Conservation (phyloP, 2,329 filamentous ascomycete genomes). For the Plectosphaerella sp. region DNA sequence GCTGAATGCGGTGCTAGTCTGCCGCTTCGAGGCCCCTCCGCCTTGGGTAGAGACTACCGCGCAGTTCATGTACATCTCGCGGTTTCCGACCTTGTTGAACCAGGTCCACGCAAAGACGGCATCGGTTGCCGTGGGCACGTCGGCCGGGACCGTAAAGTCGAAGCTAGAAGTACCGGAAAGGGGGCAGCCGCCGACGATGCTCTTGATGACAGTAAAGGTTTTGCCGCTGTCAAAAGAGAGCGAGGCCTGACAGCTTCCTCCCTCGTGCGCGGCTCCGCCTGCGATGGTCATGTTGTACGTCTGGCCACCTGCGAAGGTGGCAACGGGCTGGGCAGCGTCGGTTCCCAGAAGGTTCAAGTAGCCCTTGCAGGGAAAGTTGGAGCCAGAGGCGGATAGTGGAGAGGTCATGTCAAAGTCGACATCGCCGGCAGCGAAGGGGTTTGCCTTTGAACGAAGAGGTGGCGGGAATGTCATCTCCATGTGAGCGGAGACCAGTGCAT, state of each 20-base stretch:
- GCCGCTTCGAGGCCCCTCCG: conserved; percentile 26
- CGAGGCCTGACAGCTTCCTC: conserved; percentile 73
- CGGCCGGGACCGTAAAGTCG: conserved; percentile 61
- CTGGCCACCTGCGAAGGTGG: conserved; percentile 58
- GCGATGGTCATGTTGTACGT: conserved; percentile 59
- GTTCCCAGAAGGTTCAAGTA: conserved; percentile 45
- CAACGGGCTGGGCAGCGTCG: conserved; percentile 45
- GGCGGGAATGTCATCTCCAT: conserved; percentile 52
- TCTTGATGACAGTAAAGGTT: conserved; percentile 64
- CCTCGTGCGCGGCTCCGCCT: conserved; percentile 60
- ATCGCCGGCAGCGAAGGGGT: conserved; percentile 38
- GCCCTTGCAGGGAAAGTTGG: conserved; percentile 75
- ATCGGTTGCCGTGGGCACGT: conserved; percentile 51
- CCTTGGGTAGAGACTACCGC: conserved; percentile 60
- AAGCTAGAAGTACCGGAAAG: conserved; percentile 42
- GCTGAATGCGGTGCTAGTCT: conserved; percentile 32
- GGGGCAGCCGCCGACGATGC: conserved; percentile 53
- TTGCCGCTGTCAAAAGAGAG: conserved; percentile 69
- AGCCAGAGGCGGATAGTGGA: conserved; percentile 56
- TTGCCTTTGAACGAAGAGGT: conserved; percentile 49
- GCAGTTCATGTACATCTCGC: conserved; percentile 88
- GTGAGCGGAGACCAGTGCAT: conserved; percentile 42
- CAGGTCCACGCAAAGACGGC: conserved; percentile 72
- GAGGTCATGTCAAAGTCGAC: conserved; percentile 70
- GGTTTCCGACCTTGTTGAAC: conserved; percentile 73